Conservation (phyloP, 2,329 filamentous ascomycete genomes). For the Apiospora marii region DNA sequence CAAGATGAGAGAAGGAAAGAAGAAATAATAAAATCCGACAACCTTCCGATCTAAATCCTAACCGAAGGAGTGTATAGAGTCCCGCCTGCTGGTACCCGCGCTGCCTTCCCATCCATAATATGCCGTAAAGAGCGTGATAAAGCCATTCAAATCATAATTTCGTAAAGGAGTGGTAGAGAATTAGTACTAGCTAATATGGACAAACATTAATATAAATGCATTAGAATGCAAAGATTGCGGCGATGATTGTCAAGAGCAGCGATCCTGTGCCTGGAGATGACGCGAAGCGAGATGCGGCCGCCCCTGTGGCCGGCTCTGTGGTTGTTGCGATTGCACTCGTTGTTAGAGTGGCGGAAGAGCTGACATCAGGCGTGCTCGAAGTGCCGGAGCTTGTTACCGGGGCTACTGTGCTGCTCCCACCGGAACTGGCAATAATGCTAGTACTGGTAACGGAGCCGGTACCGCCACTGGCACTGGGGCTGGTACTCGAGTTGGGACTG, state of each 20-base stretch:
- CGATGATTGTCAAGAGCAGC: constrained; percentile 36
- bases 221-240: constrained; percentile 39
- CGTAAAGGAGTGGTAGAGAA: constrained; percentile 24
- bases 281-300: constrained; percentile 24
- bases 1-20: not conserved
- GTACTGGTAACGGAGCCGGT: not conserved
- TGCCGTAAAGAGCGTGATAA: constrained; percentile 29
- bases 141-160: constrained; percentile 24
- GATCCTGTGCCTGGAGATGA: constrained; percentile 24
- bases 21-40: not conserved
- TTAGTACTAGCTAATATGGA: constrained; percentile 25
- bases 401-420: not conserved
- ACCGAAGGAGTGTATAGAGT: constrained; percentile 28
- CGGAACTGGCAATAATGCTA: not conserved
- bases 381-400: constrained; percentile 18
- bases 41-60: constrained; percentile 3
- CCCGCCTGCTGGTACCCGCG: constrained; percentile 17
- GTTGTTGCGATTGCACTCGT: constrained; percentile 22
- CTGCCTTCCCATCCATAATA: not conserved
- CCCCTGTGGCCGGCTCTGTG: constrained; percentile 27
- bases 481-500: constrained; percentile 21
- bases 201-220: constrained; percentile 31
- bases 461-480: not conserved
- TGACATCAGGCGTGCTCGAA: constrained; percentile 28
- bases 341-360: not conserved